These are phyloP conservation scores for Penicillium canescens DNA, from an alignment of 495 filamentous ascomycete genomes.

Conservation along the genomic window DNA sequence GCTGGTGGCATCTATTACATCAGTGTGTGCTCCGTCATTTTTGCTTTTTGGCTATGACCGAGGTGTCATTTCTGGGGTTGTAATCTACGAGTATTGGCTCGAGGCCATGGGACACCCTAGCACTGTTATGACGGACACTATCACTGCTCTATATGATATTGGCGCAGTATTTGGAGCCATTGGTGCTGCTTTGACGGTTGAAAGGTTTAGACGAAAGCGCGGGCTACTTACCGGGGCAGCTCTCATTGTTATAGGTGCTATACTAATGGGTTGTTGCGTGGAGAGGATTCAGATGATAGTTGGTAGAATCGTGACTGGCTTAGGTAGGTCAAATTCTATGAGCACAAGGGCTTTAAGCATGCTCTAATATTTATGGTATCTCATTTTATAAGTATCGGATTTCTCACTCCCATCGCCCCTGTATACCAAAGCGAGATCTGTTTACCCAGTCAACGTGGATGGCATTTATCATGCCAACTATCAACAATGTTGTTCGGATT, in stretches of 20 bases:
- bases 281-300: constrained; percentile 33
- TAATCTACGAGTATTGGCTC: constrained; percentile 19
- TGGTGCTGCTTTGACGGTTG: constrained; percentile 45
- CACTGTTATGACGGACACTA: constrained; percentile 18
- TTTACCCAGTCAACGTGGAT: constrained; percentile 24
- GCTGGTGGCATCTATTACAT: constrained; percentile 28
- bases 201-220: constrained; percentile 49
- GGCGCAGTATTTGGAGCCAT: constrained; percentile 56
- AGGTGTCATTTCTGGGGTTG: constrained; percentile 33
- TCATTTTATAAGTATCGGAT: constrained; percentile 23
- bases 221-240: constrained; percentile 45
- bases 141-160: constrained; percentile 55
- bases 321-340: constrained; percentile 23
- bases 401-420: constrained; percentile 29
- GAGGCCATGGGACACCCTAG: constrained; percentile 15
- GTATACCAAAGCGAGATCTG: constrained; percentile 35
- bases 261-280: constrained; percentile 50
- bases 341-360: background rate
- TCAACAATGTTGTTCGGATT: constrained; percentile 30
- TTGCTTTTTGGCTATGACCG: constrained; percentile 37
- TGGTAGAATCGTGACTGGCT: constrained; percentile 33
- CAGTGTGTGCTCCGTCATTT: constrained; percentile 28
- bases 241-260: constrained; percentile 51
- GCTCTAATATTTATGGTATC: background rate
- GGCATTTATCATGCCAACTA: constrained; percentile 30